These are phyloP conservation scores for Mucor racemosus DNA, from an alignment of 371 early-diverging fungal species.

Conservation along the genomic window DNA sequence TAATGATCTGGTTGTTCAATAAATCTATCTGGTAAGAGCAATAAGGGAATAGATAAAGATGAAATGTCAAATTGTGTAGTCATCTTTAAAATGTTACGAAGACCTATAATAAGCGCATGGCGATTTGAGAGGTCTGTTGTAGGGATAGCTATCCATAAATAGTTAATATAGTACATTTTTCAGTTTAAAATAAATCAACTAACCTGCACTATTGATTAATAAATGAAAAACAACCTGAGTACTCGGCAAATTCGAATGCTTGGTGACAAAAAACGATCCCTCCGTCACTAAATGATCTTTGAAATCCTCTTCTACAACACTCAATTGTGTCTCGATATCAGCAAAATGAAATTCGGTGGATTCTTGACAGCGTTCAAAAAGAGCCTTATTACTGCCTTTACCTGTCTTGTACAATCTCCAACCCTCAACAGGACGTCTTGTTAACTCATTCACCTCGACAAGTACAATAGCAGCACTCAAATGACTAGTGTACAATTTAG, in stretches of 20 bases:
- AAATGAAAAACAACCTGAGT: constrained; percentile 80
- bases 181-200: constrained; percentile 2
- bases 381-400: constrained; percentile 65
- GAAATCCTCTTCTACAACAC: constrained; percentile 58
- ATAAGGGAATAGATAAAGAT: constrained; percentile 67
- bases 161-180: background rate
- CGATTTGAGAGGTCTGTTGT: constrained; percentile 52
- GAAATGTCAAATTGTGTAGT: constrained; percentile 73
- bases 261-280: constrained; percentile 78
- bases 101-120: constrained; percentile 62
- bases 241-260: constrained; percentile 78
- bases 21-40: constrained; percentile 66
- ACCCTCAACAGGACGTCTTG: constrained; percentile 23
- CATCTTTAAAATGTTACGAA: constrained; percentile 67
- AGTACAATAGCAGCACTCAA: constrained; percentile 69
- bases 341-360: constrained; percentile 84
- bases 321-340: constrained; percentile 68
- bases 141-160: constrained; percentile 23
- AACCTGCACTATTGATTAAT: constrained; percentile 59
- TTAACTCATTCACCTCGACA: constrained; percentile 58
- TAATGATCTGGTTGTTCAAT: constrained; percentile 43
- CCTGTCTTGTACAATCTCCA: constrained; percentile 67
- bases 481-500: constrained; percentile 69
- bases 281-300: constrained; percentile 47
- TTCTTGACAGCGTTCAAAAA: constrained; percentile 69